These are phyloP conservation scores for Thelonectria discophora DNA, from an alignment of 2,329 filamentous ascomycete species.

Conservation along the genomic window DNA sequence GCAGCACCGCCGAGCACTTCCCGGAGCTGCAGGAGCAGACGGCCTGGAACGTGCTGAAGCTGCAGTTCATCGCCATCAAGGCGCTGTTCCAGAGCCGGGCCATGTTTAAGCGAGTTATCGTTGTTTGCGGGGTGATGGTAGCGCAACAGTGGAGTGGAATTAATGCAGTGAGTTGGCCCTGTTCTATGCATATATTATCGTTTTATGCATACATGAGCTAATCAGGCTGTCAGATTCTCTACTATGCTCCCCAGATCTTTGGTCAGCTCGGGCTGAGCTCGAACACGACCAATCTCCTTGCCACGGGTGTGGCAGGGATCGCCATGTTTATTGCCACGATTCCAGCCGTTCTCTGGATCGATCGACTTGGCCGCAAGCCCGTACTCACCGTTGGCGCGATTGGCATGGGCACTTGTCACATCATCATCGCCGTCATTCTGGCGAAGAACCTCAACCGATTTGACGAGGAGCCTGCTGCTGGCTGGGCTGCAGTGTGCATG, in stretches of 20 bases:
- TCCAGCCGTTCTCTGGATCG: constrained; percentile 72
- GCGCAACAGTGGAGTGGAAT: constrained; percentile 61
- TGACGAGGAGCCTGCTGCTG: constrained; percentile 64
- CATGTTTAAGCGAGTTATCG: constrained; percentile 72
- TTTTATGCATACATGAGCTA: no score
- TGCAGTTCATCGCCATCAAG: constrained; percentile 73
- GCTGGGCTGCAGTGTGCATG: constrained; percentile 74
- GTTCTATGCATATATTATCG: no score
- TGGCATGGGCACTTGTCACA: constrained; percentile 75
- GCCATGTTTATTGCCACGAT: constrained; percentile 75
- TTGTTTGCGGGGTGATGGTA: constrained; percentile 71
- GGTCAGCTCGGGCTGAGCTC: constrained; percentile 66
- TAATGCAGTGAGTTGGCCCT: constrained; percentile 56
- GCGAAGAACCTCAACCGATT: constrained; percentile 70
- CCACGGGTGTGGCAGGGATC: constrained; percentile 76
- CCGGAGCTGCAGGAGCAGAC: constrained; percentile 70
- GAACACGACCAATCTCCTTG: constrained; percentile 65
- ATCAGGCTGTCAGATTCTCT: constrained; percentile 54
- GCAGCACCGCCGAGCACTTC: constrained; percentile 71
- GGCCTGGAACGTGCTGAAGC: constrained; percentile 69
- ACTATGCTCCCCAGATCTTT: constrained; percentile 78
- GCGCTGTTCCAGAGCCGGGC: constrained; percentile 71
- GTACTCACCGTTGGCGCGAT: constrained; percentile 71
- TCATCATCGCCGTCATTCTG: constrained; percentile 76
- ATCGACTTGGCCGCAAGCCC: constrained; percentile 70